phyloP scores from a whole-genome alignment of 164 flowering plant species.

The Liriodendron chinense region DNA sequence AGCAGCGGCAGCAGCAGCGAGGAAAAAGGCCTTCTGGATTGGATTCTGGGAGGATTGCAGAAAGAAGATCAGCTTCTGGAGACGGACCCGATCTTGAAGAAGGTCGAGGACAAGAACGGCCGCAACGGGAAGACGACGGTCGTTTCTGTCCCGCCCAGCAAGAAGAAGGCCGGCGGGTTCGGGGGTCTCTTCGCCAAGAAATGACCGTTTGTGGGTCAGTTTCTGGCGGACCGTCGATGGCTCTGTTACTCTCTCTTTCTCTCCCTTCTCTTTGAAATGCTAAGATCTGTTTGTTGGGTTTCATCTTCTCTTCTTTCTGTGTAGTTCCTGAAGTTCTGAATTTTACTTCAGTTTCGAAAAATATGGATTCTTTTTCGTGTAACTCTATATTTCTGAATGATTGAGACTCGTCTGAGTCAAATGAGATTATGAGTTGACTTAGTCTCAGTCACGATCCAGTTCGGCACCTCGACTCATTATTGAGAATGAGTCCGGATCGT shows the following conservation, averaged over 20 bases:
- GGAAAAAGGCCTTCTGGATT: conserved; percentile 68
- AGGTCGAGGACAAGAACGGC: conserved; percentile 64
- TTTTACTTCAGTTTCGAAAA: no score
- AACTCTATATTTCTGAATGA: no score
- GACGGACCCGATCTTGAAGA: conserved; percentile 83
- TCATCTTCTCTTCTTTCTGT: no score
- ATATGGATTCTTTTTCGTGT: no score
- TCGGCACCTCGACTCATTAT: no score
- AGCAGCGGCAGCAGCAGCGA: conserved; percentile 25
- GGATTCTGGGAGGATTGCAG: conserved; percentile 50
- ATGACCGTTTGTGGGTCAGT: conserved; percentile 15
- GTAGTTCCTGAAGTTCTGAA: no score
- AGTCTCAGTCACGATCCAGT: no score
- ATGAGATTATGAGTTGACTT: no score
- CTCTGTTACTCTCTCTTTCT: neutral
- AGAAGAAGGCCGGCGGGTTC: conserved; percentile 67
- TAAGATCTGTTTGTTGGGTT: neutral
- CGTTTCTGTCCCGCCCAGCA: conserved; percentile 43
- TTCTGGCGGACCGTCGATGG: neutral
- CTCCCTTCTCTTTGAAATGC: neutral
- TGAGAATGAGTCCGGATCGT: no score
- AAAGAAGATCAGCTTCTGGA: conserved; percentile 77
- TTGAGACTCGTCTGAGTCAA: no score
- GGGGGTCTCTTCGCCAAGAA: conserved; percentile 89
- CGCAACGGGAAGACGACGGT: conserved; percentile 30